Base-by-base conservation (phyloP, 2,329 filamentous ascomycete genomes). In the Allantophomopsis lycopodina region DNA sequence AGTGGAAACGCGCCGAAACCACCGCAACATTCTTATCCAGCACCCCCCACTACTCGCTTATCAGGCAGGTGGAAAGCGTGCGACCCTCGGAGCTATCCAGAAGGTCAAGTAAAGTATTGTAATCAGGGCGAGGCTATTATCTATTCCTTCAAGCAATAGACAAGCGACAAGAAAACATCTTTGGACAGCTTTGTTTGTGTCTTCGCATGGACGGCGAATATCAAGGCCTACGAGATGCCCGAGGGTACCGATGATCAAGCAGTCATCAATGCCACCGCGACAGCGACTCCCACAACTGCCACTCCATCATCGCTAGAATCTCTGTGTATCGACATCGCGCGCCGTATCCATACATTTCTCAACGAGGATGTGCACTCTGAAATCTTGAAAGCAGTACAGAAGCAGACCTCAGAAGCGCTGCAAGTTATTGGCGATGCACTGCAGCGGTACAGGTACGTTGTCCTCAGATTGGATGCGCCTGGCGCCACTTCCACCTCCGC, bases 401-500 rank as follows among this genome's bases (percentile, higher is more conserved):
- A 64, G 42, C 87, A 91, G 64, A 82, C 83, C 35, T 72, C 76
- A 44, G 65, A 74, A 39, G 80, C 86, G 17, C 68, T 94, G 52
- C 68, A 61, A 16, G 77, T 94, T 16, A 76, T 95, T 42, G 71
- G 76, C 44, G 73, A 85, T 51, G 84, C 88, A 12, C 65, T 95
- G 53, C 61, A 73, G 46, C 71, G 69, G 54, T 96, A 94, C 59
- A 71, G 71, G 79, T 91, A 63, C 42, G 74, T 60, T 7, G 7
- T 20, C 13, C 16, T 6, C 12, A 15, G 32, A 18, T 13, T 6
- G 16, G 16, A 34, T 18, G 16, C 32, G 12, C 7, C 32, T 14
- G 32, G 10, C 32, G 16, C 16, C 23, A 18, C 16, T 34, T 13
- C 5, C 32, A 16, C 32, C 13, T n/a, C 14, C 32, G 42, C 34